phyloP scores from a whole-genome alignment of 176 grass and related monocot species.

The Lolium perenne region DNA sequence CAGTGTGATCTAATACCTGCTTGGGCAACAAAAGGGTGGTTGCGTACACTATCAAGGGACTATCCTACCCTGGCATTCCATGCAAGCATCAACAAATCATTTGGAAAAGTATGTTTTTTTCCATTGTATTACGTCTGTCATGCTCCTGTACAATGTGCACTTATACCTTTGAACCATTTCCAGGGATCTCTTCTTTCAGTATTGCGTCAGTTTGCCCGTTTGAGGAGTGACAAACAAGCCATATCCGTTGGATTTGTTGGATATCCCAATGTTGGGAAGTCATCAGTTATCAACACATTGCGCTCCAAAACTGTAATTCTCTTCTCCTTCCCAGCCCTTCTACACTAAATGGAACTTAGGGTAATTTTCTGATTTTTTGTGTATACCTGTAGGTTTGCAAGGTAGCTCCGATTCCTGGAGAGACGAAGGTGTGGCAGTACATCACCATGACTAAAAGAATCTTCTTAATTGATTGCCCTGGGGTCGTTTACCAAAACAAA shows the following conservation, averaged over 20 bases:
- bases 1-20: slow-evolving; percentile 97
- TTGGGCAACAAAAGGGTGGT: slow-evolving; percentile 97
- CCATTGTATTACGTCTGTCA: background rate
- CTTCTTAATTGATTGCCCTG: slow-evolving; percentile 96
- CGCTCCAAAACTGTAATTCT: slow-evolving; percentile 90
- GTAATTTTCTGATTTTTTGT: slow-evolving; percentile 25
- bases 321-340: slow-evolving; percentile 17
- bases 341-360: slow-evolving; percentile 10
- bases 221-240: slow-evolving; percentile 96
- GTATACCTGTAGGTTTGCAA: slow-evolving; percentile 82
- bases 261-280: slow-evolving; percentile 99
- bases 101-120: slow-evolving; percentile 78
- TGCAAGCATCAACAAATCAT: slow-evolving; percentile 91
- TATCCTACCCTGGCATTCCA: slow-evolving; percentile 96
- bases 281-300: slow-evolving; percentile 97
- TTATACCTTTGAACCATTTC: background rate
- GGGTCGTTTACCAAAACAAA: slow-evolving; percentile 93
- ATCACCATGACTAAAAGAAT: slow-evolving; percentile 97
- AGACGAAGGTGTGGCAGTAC: slow-evolving; percentile 99
- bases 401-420: slow-evolving; percentile 95
- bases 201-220: slow-evolving; percentile 80
- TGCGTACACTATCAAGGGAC: slow-evolving; percentile 76
- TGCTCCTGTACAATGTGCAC: background rate
- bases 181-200: slow-evolving; percentile 98
- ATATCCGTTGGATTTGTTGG: slow-evolving; percentile 99